These are phyloP conservation scores for Agrostemma githago DNA, from an alignment of 148 eudicot genomes.

Conservation along the genomic window DNA sequence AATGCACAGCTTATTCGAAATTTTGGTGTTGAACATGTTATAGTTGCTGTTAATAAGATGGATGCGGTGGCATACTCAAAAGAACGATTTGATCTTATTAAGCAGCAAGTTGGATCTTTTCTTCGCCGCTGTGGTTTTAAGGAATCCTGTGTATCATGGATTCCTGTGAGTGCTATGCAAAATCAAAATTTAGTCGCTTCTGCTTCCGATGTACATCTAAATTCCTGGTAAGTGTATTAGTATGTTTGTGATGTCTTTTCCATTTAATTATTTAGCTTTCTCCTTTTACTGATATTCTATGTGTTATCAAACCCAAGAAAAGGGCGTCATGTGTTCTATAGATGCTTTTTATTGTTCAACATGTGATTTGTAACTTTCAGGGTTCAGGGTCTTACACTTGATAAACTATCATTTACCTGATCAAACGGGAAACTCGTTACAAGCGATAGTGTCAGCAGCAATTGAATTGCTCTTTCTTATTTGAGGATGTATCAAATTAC, in stretches of 20 bases:
- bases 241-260: not conserved
- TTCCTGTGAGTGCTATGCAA: slow-evolving; percentile 90
- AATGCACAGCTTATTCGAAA: slow-evolving; percentile 94
- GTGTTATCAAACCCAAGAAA: not conserved
- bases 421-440: not conserved
- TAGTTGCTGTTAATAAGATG: slow-evolving; percentile 91
- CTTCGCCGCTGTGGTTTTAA: slow-evolving; percentile 86
- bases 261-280: not conserved
- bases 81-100: slow-evolving; percentile 76
- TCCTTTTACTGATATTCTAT: not conserved
- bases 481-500: slow-evolving; percentile 6
- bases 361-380: not conserved
- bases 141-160: slow-evolving; percentile 69
- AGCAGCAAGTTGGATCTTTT: slow-evolving; percentile 74
- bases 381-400: not conserved
- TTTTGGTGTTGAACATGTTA: slow-evolving; percentile 90
- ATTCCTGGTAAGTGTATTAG: slow-evolving; percentile 60
- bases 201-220: slow-evolving; percentile 70
- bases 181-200: slow-evolving; percentile 75
- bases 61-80: slow-evolving; percentile 77
- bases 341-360: not conserved
- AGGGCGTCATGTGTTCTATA: not conserved
- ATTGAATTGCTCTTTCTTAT: not conserved
- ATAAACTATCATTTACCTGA: not conserved
- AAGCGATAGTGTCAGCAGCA: slow-evolving; percentile 5